Evolutionary conservation across 495 filamentous ascomycete genomes (phyloP), one percentile per base, ranked within the genome.

Genomic region (Aspergillus heteromorphus): DNA sequence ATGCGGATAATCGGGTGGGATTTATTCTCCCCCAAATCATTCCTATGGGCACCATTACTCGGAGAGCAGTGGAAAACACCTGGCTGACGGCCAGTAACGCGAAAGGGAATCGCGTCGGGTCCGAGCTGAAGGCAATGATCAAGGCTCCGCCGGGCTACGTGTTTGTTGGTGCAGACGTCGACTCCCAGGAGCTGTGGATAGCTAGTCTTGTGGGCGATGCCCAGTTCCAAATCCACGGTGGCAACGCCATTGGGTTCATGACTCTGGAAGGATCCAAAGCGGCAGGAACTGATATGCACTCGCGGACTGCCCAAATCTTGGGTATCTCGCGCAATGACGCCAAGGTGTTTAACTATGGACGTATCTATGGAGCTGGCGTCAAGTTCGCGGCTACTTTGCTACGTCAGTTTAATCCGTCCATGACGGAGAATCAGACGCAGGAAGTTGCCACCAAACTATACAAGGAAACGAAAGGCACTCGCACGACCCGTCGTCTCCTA

Each of bases 161-260:
- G 49, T 96, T 99, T 68, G 93, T 99, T 48, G 93, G 93, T 29
- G 93, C 95, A 4, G 93, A 99, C 69, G 93, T 99, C 6, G 93
- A 99, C 63, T 97, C 92, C n/a, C 87, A 99, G 67, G 93, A 99
- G 70, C 79, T 99, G 27, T 99, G 93, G 93, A 99, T 99, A 62
- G 93, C 93, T 6, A 92, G 88, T 69, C 79, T 99, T 4, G 83
- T 99, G 27, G 93, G 93, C 18, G 93, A 99, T 71, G 87, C 93
- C 11, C 88, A 91, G 49, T 97, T 99, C 68, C 84, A 87, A 58
- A 73, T 97, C 2, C 93, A 99, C 58, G 93, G 93, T 53, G 95
- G 93, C 45, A 96, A 95, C 60, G 95, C 93, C 4, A 87, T 97
- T 50, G 93, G 95, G 7, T 99, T 99, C 75, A 99, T 99, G 93